Evolutionary conservation across 2,329 filamentous ascomycete species (phyloP).

Genomic region (Tricladium varicosporioides): DNA sequence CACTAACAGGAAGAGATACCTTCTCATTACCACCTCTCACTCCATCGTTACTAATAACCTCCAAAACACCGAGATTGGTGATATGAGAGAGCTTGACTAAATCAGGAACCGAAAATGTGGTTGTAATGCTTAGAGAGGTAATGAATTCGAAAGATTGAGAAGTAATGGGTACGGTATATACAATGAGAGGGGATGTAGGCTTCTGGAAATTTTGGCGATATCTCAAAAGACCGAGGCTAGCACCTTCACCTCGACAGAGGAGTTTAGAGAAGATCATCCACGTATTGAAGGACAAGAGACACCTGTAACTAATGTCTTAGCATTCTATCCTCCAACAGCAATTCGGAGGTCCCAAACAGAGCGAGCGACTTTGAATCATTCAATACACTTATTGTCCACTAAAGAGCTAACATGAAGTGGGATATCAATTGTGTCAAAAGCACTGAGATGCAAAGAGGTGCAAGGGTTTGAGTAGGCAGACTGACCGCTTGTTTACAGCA

Average conservation of each 20-base stretch:
- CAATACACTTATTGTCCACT: too few species aligned
- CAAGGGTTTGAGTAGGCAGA: not conserved
- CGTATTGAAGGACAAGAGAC: conserved; percentile 24
- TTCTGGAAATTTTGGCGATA: conserved; percentile 25
- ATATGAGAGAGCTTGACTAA: conserved; percentile 32
- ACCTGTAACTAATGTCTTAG: conserved; percentile 18
- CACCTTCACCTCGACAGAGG: conserved; percentile 16
- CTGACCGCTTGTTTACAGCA: conserved; percentile 24
- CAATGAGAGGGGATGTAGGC: conserved; percentile 23
- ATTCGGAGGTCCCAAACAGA: not conserved
- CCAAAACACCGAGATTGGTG: conserved; percentile 32
- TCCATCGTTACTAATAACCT: conserved; percentile 25
- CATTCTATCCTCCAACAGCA: not conserved
- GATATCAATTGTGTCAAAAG: too few species aligned
- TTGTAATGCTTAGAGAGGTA: conserved; percentile 32
- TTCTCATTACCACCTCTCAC: not conserved
- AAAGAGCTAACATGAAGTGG: not conserved
- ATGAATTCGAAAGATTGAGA: conserved; percentile 33
- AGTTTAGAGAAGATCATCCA: conserved; percentile 32
- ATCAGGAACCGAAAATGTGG: conserved; percentile 23
- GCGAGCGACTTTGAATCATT: too few species aligned
- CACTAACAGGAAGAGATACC: conserved; percentile 17
- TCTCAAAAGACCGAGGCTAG: conserved; percentile 21
- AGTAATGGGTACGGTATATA: conserved; percentile 28
- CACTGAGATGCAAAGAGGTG: not conserved